Base-by-base conservation (phyloP, 75 land plant species). In the Selaginella tamariscina region DNA sequence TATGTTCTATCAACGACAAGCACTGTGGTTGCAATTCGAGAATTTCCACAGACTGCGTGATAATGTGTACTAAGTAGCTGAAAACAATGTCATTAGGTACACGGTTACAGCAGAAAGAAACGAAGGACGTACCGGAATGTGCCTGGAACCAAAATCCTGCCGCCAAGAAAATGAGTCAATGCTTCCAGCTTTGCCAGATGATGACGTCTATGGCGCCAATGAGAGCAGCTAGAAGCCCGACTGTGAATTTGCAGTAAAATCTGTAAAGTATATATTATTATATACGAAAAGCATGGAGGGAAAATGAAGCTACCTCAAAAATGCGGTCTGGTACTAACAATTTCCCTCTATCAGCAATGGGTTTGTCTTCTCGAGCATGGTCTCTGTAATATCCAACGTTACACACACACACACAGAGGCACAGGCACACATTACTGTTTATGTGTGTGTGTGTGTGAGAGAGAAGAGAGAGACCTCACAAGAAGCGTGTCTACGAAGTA, bases 171-270 rank as follows among this genome's bases (percentile, higher is more conserved):
- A 70, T 75, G 68, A 29, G 87, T 57, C 28, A 94, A 80, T 54
- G 80, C 88, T 55, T 73, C 81, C 24, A 94, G 63, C 62, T 74
- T 78, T 55, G 88, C 69, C 66, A 89, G 54, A 23, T 70, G 60
- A 67, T 85, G 82, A 71, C 80, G 71, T 62, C 77, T 77, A 55
- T 94, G 98, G 32, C 96, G 78, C 22, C 79, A 64, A 74, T 82
- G 84, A 55, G 70, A 69, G 54, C 91, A 90, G 18, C 82, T 76
- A 24, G 84, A 57, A 26, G 89, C 74, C 68, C 89, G 85, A 68
- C 87, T 76, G 66, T 94, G 98, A 59, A 94, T 80, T 33, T 94
- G 85, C 11, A 94, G 72, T n/a, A 94, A 75, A 66, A 94, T 84
- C 98, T 94, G 84, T 39, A n/a, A n/a, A n/a, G n/a, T n/a, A n/a